phyloP scores from a whole-genome alignment of 2,329 filamentous ascomycete genomes.

The Epichloe hybrida region DNA sequence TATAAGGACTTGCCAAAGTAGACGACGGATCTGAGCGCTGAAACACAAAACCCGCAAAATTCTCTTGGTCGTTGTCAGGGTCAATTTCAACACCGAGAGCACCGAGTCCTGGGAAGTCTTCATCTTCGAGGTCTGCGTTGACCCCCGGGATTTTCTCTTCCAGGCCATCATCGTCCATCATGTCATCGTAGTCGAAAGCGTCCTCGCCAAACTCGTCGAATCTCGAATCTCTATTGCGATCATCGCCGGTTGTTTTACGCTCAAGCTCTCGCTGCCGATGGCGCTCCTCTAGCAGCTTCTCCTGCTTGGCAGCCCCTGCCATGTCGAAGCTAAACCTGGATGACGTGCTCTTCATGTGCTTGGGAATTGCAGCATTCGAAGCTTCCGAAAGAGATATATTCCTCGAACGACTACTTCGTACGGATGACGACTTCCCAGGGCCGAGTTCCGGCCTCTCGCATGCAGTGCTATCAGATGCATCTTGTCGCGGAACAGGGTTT shows the following conservation, averaged over 20 bases:
- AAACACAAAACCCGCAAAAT: constrained; percentile 47
- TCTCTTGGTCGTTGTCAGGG: constrained; percentile 44
- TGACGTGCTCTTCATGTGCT: constrained; percentile 62
- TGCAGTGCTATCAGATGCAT: background rate
- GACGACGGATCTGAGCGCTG: constrained; percentile 40
- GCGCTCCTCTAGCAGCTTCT: constrained; percentile 58
- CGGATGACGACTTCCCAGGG: constrained; percentile 9
- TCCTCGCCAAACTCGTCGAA: constrained; percentile 52
- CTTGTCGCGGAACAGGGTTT: background rate
- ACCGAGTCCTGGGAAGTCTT: background rate
- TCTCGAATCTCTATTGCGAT: constrained; percentile 34
- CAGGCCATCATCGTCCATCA: constrained; percentile 50
- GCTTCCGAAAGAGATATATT: constrained; percentile 38
- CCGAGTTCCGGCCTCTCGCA: background rate
- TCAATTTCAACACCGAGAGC: constrained; percentile 21
- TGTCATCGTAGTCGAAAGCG: constrained; percentile 45
- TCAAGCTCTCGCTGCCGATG: constrained; percentile 55
- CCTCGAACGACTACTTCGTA: constrained; percentile 30
- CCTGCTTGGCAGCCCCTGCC: constrained; percentile 52
- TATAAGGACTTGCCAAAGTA: constrained; percentile 35
- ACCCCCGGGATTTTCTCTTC: constrained; percentile 52
- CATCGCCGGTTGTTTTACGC: constrained; percentile 31
- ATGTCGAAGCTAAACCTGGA: constrained; percentile 76
- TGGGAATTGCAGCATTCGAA: constrained; percentile 39
- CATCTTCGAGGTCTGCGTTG: constrained; percentile 18